Base-by-base conservation (phyloP, 2,329 filamentous ascomycete genomes). In the Calonectria pauciramosa region DNA sequence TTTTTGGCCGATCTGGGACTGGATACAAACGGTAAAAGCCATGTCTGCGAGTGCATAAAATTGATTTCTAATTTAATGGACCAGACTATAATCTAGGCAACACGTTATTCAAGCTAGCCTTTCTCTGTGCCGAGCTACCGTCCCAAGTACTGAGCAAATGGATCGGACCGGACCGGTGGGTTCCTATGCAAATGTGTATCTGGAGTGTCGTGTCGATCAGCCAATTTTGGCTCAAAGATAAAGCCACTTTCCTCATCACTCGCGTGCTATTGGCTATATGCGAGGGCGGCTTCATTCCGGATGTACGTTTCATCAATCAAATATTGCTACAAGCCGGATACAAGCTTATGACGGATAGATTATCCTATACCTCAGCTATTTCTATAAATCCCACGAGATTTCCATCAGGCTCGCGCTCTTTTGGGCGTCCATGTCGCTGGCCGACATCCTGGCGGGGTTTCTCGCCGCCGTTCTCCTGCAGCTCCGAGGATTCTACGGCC, bases 331-430 rank as follows among this genome's bases (percentile, higher is more conserved):
- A 16, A 9, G n/a, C 20, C 30, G 66, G 49, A 59, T 47, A 64
- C 13, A 54, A 34, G 71, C 67, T 73, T 73, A 65, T 63, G 20
- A 49, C 13, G 52, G 32, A 66, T 81, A 84, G 75, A 82, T 80
- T 49, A 90, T 93, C 68, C 84, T 93, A 0, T 94, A 94, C 80
- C 86, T 94, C 2, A 91, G 89, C 34, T 95, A 95, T 82, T 95
- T 92, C 84, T 95, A 94, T 84, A 94, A 74, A 49, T 70, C 72
- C 32, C 71, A 73, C 16, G 74, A 76, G 82, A 87, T 95, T 2
- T 92, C 93, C 0, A 88, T 90, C 47, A 88, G 93, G 0, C 85
- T 95, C 30, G 91, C 90, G 68, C 94, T 89, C 85, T 94, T 94
- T 83, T 95, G 93, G 93, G 89, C 90, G 13, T 63, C 74, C 68